phyloP scores from a whole-genome alignment of 345 rosid species.

The Boechera divaricarpa region DNA sequence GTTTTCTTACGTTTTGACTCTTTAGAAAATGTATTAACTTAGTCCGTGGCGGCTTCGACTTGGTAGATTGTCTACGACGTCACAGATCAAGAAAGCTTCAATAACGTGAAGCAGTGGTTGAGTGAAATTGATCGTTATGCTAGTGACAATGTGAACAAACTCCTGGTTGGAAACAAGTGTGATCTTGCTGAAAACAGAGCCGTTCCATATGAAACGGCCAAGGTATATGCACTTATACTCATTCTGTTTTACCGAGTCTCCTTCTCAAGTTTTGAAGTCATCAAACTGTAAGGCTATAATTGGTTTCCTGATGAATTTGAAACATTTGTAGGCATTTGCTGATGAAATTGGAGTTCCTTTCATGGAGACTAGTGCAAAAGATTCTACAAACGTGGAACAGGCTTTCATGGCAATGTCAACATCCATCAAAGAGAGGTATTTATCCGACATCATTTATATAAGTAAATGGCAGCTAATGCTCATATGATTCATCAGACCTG shows the following conservation, averaged over 20 bases:
- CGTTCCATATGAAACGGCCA: slow-evolving; percentile 70
- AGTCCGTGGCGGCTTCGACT: neutral
- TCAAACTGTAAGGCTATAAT: neutral
- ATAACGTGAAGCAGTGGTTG: slow-evolving; percentile 81
- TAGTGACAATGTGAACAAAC: slow-evolving; percentile 77
- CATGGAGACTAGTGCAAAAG: slow-evolving; percentile 87
- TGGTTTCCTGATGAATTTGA: slow-evolving; percentile 1
- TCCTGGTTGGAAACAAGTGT: slow-evolving; percentile 77
- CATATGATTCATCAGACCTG: slow-evolving; percentile 11
- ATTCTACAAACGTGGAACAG: slow-evolving; percentile 70
- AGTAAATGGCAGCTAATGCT: slow-evolving; percentile 7
- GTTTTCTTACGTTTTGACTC: neutral
- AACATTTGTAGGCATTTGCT: slow-evolving; percentile 62
- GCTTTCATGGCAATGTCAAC: slow-evolving; percentile 89
- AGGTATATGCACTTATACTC: slow-evolving; percentile 49
- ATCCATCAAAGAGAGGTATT: slow-evolving; percentile 71
- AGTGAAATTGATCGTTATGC: slow-evolving; percentile 84
- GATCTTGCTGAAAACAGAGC: slow-evolving; percentile 78
- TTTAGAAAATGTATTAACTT: neutral
- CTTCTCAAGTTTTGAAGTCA: slow-evolving; percentile 4
- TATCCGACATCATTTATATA: neutral
- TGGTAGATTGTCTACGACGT: slow-evolving; percentile 79
- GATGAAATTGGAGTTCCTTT: slow-evolving; percentile 81
- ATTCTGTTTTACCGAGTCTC: neutral
- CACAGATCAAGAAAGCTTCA: slow-evolving; percentile 84